Percentiles rank a stretch among this genome's conserved stretches.
Conservation (phyloP, 306 rosid species). For the Pueraria montana region DNA sequence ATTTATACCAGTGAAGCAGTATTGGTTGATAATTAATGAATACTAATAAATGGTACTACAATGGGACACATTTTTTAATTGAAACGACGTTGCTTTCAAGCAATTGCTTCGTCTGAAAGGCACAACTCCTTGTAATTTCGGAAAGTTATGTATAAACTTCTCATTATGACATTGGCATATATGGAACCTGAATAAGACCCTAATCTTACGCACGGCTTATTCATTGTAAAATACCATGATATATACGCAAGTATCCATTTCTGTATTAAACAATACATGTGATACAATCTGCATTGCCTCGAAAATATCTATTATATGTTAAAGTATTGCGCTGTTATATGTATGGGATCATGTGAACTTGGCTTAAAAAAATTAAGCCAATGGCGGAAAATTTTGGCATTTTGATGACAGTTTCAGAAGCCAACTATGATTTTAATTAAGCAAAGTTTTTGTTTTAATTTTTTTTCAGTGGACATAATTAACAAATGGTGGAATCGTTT, state of each 20-base stretch:
- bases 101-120: conserved; percentile 38
- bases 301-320: conserved; percentile 44
- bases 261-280: conserved; percentile 54
- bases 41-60: not conserved
- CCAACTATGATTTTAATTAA: conserved; percentile 55
- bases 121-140: not conserved
- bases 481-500: conserved; percentile 49
- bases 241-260: conserved; percentile 43
- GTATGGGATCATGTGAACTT: conserved; percentile 70
- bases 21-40: not conserved
- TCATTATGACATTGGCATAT: conserved; percentile 27
- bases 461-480: conserved; percentile 45
- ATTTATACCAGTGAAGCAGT: not conserved
- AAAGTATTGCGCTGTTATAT: conserved; percentile 48
- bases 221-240: conserved; percentile 9
- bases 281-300: conserved; percentile 57
- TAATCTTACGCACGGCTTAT: conserved; percentile 6
- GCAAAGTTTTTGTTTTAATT: conserved; percentile 8
- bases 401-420: conserved; percentile 58
- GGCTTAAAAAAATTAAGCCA: conserved; percentile 42
- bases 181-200: conserved; percentile 24
- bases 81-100: not conserved
- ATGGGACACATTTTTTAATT: not conserved
- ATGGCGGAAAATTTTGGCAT: conserved; percentile 59
- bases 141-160: conserved; percentile 9